Evolutionary conservation across 129 eudicot species (phyloP).

Genomic region (Arctium lappa): DNA sequence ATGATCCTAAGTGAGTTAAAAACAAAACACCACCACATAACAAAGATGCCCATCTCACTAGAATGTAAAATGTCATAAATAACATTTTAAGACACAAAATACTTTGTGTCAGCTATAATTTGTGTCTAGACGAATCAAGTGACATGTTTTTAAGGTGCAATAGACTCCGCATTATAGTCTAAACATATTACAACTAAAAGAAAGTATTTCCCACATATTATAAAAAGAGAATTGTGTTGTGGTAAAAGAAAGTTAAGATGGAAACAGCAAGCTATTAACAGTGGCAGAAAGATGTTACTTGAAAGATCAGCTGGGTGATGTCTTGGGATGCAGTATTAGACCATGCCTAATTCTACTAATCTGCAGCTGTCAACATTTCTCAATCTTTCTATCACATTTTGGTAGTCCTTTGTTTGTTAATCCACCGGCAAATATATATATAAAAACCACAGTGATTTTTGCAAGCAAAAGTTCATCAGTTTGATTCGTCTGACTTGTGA

Average conservation of each 20-base stretch:
- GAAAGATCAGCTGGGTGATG: background rate
- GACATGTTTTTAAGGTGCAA: background rate
- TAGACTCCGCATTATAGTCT: background rate
- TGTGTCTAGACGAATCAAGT: background rate
- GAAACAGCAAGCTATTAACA: background rate
- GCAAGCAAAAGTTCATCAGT: background rate
- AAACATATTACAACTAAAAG: background rate
- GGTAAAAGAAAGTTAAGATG: background rate
- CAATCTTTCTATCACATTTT: background rate
- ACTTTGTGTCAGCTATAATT: background rate
- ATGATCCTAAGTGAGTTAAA: slow-evolving; percentile 6
- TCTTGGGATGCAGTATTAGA: background rate
- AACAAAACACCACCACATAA: slow-evolving; percentile 11
- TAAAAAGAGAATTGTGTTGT: background rate
- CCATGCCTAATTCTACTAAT: background rate
- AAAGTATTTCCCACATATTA: background rate
- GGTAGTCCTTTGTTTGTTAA: background rate
- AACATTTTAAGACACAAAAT: background rate
- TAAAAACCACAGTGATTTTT: background rate
- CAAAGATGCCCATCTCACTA: slow-evolving; percentile 15
- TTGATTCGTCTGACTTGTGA: background rate
- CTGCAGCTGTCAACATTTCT: background rate
- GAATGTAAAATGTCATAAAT: background rate
- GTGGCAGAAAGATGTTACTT: background rate
- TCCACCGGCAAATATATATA: background rate